These are phyloP conservation scores for Mortierella sp. DNA, from an alignment of 371 early-diverging fungal species.

Conservation along the genomic window DNA sequence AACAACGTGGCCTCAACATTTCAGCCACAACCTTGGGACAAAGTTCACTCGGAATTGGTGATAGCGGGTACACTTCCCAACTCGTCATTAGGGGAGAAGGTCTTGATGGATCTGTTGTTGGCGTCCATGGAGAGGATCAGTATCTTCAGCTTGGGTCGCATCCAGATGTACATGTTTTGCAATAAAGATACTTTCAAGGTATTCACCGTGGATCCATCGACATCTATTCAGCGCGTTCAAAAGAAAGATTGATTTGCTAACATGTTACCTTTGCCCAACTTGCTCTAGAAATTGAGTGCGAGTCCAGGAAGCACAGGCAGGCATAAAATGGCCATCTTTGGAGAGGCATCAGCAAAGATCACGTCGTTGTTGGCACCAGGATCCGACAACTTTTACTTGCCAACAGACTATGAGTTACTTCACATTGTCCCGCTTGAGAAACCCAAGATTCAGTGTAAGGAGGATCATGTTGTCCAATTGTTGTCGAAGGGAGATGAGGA, in stretches of 20 bases:
- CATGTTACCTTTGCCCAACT: too few species aligned
- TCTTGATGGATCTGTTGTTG: slow-evolving; percentile 24
- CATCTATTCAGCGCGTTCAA: too few species aligned
- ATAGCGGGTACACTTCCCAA: slow-evolving; percentile 38
- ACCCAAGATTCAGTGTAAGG: slow-evolving; percentile 57
- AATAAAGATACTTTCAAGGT: slow-evolving; percentile 47
- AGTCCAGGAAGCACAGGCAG: slow-evolving; percentile 25
- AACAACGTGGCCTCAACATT: slow-evolving; percentile 9
- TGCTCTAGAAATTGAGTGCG: slow-evolving; percentile 23
- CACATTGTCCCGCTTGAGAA: slow-evolving; percentile 58
- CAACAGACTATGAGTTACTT: slow-evolving; percentile 59
- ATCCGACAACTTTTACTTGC: slow-evolving; percentile 20
- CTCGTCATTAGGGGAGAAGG: slow-evolving; percentile 34
- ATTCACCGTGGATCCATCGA: too few species aligned
- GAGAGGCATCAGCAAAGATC: slow-evolving; percentile 41
- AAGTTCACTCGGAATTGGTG: slow-evolving; percentile 27
- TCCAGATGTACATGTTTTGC: slow-evolving; percentile 49
- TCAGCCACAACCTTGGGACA: slow-evolving; percentile 31
- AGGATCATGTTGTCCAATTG: background rate
- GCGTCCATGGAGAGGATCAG: slow-evolving; percentile 41
- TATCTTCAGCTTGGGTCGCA: slow-evolving; percentile 30
- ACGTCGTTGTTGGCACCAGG: slow-evolving; percentile 29
- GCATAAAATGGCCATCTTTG: slow-evolving; percentile 17
- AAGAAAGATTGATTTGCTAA: too few species aligned
- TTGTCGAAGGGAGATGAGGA: background rate